Base-by-base conservation (phyloP, 2,329 filamentous ascomycete species). In the Diaporthe citrichinensis region DNA sequence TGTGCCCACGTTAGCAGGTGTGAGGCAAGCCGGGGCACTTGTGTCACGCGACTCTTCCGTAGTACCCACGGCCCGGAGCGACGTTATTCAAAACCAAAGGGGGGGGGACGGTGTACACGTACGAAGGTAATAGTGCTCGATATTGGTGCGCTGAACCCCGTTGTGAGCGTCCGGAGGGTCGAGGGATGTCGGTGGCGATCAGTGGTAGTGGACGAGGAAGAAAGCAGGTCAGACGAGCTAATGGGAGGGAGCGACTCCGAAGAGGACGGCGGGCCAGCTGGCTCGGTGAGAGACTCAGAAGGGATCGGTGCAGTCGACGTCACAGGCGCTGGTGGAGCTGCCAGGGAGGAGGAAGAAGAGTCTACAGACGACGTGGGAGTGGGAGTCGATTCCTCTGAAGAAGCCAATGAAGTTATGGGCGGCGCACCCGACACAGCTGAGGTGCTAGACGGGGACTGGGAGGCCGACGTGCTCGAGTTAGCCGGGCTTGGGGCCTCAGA, bases 71-170 rank as follows among this genome's bases (percentile, higher is more conserved):
- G 10, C 49, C 23, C 5, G 20, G 17, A 14, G 17, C 0, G 17
- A 31, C 10, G 7, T 39, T 31, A 20, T 23, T 5, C 8, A 7
- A 4, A 4, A 62, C 15, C 6, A 20, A 17, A 14, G n/a, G n/a
- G 12, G 8, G 23, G 8, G 20, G 15, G 15, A 4, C 1, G 25
- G 15, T 23, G 4, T n/a, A 14, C 20, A 73, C 71, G 39, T 65
- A 73, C 71, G 7, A 62, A 46, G 7, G 71, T 73, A 15, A 73
- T 6, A 46, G 71, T 73, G n/a, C 58, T 73, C 17, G 71, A 73
- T 12, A 20, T 25, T n/a, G 71, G 71, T 51, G 71, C 58, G 46
- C 49, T 61, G 28, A 73, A 44, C 9, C 65, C 65, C 4, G 46
- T 28, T 8, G 65, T 28, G 15, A 55, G 41, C 49, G 65, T 69